These are phyloP conservation scores for Boletus coccyginus DNA, from an alignment of 768 basidiomycete genomes.

Conservation along the genomic window DNA sequence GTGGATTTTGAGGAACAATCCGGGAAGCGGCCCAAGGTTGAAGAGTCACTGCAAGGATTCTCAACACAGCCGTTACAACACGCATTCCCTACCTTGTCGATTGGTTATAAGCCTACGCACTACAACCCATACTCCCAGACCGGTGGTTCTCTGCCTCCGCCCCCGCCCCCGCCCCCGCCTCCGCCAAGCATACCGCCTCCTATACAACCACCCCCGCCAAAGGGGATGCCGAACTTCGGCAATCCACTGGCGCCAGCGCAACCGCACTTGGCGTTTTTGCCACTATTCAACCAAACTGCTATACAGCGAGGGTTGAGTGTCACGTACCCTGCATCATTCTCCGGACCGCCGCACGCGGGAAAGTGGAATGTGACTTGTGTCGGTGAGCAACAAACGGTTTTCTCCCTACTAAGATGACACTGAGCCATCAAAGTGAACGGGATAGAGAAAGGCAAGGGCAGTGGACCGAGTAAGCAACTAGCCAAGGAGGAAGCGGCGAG, in stretches of 20 bases:
- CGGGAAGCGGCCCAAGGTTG: slow-evolving; percentile 30
- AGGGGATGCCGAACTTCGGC: slow-evolving; percentile 30
- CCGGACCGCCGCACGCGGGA: slow-evolving; percentile 66
- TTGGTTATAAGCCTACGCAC: slow-evolving; percentile 22
- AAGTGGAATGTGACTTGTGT: slow-evolving; percentile 66
- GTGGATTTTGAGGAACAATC: slow-evolving; percentile 27
- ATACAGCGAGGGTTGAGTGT: slow-evolving; percentile 61
- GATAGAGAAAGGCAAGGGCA: slow-evolving; percentile 61
- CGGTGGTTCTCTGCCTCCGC: slow-evolving; percentile 9
- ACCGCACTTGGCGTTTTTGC: slow-evolving; percentile 60
- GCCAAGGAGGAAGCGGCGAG: slow-evolving; percentile 79
- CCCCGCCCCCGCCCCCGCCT: slow-evolving; percentile 17
- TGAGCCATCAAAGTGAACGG: slow-evolving; percentile 54
- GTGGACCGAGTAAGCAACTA: slow-evolving; percentile 66
- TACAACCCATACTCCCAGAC: slow-evolving; percentile 30
- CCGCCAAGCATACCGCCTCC: slow-evolving; percentile 33
- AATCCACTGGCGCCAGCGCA: slow-evolving; percentile 68
- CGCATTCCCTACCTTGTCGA: slow-evolving; percentile 12
- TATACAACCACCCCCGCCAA: slow-evolving; percentile 36
- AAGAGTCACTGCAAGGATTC: slow-evolving; percentile 32
- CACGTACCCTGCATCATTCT: slow-evolving; percentile 57
- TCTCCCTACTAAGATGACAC: neutral
- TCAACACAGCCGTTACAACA: slow-evolving; percentile 25
- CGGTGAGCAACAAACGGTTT: slow-evolving; percentile 45
- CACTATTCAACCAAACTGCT: slow-evolving; percentile 73